Evolutionary conservation across 2,329 filamentous ascomycete species (phyloP).

Genomic region (Talaromyces amestolkiae): DNA sequence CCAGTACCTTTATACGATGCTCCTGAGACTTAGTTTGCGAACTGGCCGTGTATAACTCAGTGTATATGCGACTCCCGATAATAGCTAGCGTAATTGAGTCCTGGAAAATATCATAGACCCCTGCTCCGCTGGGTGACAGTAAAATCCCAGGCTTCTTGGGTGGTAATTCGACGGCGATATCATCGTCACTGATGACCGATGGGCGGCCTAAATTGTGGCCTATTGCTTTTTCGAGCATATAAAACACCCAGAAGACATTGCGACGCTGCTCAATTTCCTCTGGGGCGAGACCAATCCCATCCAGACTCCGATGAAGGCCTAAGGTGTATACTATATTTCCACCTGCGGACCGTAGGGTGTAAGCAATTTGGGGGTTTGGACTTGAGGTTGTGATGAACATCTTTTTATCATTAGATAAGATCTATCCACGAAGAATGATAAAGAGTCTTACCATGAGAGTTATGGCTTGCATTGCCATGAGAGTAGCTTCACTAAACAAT

Average conservation of each 20-base stretch:
- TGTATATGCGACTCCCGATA: slow-evolving; percentile 13
- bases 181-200: slow-evolving; percentile 15
- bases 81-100: slow-evolving; percentile 12
- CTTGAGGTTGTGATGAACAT: slow-evolving; percentile 15
- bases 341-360: slow-evolving; percentile 2
- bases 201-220: slow-evolving; percentile 11
- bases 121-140: not conserved
- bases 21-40: slow-evolving; percentile 11
- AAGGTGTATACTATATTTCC: slow-evolving; percentile 5
- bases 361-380: slow-evolving; percentile 9
- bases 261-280: slow-evolving; percentile 15
- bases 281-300: not conserved
- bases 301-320: slow-evolving; percentile 12
- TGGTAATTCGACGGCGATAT: slow-evolving; percentile 14
- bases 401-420: not conserved
- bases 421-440: not conserved
- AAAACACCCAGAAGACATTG: slow-evolving; percentile 17
- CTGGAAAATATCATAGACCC: slow-evolving; percentile 13
- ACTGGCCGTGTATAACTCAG: slow-evolving; percentile 11
- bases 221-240: slow-evolving; percentile 14
- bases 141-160: not conserved
- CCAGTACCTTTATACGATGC: slow-evolving; percentile 1
- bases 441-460: not conserved
- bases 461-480: slow-evolving; percentile 14
- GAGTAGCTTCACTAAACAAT: not conserved